Conservation (phyloP, 2,329 filamentous ascomycete species). For the Epichloe hybrida region DNA sequence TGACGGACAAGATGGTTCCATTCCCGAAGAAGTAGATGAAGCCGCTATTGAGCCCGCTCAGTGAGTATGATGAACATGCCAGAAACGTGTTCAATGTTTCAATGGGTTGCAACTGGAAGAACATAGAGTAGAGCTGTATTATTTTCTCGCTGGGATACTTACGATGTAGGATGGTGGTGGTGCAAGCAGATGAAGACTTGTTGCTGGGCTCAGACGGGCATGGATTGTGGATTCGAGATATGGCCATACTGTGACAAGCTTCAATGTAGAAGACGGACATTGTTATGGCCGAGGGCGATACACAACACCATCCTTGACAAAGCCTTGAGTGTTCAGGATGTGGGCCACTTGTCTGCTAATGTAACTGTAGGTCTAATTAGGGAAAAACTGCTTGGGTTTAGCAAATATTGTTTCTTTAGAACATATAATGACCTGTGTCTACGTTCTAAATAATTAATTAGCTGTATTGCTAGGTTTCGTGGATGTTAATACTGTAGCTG, state of each 20-base stretch:
- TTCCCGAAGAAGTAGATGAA: too few relatives aligned
- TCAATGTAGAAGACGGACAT: neutral
- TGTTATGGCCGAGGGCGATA: neutral
- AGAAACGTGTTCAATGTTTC: too few relatives aligned
- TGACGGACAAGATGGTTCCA: too few relatives aligned
- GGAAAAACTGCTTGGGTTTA: neutral
- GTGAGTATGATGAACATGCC: too few relatives aligned
- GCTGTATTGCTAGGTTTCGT: too few relatives aligned
- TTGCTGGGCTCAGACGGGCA: neutral
- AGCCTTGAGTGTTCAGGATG: neutral
- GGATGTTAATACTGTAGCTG: too few relatives aligned
- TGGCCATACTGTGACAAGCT: neutral
- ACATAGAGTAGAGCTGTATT: constrained; percentile 4
- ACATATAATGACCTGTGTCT: too few relatives aligned
- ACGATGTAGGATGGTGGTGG: neutral
- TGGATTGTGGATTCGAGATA: neutral
- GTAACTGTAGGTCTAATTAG: constrained; percentile 3
- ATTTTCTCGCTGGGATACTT: constrained; percentile 1
- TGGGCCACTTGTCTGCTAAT: neutral
- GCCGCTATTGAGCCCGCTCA: too few relatives aligned
- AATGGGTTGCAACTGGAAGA: neutral
- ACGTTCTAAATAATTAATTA: too few relatives aligned
- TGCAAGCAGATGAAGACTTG: neutral
- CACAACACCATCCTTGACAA: neutral
- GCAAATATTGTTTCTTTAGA: neutral